Evolutionary conservation across 1,284 basidiomycete genomes (phyloP), one percentile per base, ranked within the genome.

Genomic region (Papiliotrema laurentii): DNA sequence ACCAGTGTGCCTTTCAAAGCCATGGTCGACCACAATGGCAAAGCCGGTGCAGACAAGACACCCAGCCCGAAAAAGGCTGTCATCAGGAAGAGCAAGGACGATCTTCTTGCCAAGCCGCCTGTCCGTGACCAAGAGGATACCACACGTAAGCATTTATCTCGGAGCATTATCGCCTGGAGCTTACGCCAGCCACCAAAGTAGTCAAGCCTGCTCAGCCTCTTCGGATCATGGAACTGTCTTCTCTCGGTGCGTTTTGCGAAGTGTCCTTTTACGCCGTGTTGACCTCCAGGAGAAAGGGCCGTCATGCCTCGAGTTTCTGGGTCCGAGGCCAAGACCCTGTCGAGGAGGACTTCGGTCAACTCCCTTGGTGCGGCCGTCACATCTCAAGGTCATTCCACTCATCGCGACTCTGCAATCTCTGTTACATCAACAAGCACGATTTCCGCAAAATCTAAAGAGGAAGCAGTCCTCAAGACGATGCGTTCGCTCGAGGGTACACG

Each of bases 381-480:
- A 7, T 6, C 19, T 24, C 9, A 35, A 36, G 21, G 22, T 18
- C 10, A 21, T n/a, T n/a, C 42, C 18, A 34, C 43, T 37, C 44
- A 50, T 22, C 39, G 53, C 43, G 21, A 28, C 10, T 54, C 54
- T 7, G 41, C 43, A 25, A 25, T 55, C 24, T 55, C 56, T 2
- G 31, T 31, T 14, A 46, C 27, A 2, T 47, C 43, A 2, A 47
- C 45, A 4, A 24, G 36, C n/a, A 35, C 42, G 34, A 27, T 46
- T 5, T 28, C 31, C 10, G 43, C 52, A 2, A 37, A 56, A n/a
- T 45, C 39, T 31, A 58, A 62, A 39, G 60, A 64, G 47, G 63
- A 66, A 26, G 65, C 64, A 1, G 51, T 66, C 2, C 47, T 58
- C 19, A 55, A 53, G 30, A 63, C 68, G 2, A 63, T 69, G 65